Evolutionary conservation across 371 early-diverging fungal species (phyloP).

Genomic region (Funneliformis caledonium): DNA sequence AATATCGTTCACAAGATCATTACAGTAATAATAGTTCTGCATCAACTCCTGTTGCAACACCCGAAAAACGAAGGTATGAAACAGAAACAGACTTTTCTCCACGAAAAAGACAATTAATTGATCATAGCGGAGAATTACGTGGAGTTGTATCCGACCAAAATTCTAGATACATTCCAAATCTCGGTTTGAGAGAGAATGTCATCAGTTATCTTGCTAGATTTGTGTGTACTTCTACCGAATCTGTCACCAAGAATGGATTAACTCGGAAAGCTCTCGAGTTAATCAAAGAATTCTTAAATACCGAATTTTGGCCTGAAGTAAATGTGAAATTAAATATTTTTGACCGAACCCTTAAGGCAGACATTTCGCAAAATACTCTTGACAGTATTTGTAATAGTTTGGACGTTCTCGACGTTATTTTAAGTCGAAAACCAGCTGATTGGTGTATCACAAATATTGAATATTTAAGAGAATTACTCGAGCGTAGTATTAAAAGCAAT

Average conservation of each 20-base stretch:
- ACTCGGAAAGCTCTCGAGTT: slow-evolving; percentile 67
- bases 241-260: slow-evolving; percentile 56
- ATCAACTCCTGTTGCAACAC: slow-evolving; percentile 28
- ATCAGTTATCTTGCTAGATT: slow-evolving; percentile 76
- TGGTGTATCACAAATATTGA: slow-evolving; percentile 74
- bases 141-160: background rate
- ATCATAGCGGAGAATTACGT: slow-evolving; percentile 42
- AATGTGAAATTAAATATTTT: slow-evolving; percentile 49
- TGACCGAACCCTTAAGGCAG: slow-evolving; percentile 47
- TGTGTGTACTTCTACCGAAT: slow-evolving; percentile 66
- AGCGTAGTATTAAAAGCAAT: slow-evolving; percentile 70
- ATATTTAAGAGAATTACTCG: slow-evolving; percentile 69
- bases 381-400: slow-evolving; percentile 56
- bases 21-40: slow-evolving; percentile 42
- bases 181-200: slow-evolving; percentile 67
- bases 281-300: slow-evolving; percentile 62
- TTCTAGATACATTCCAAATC: slow-evolving; percentile 58
- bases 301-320: slow-evolving; percentile 55
- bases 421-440: slow-evolving; percentile 61
- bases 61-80: slow-evolving; percentile 39
- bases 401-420: slow-evolving; percentile 70
- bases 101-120: slow-evolving; percentile 47
- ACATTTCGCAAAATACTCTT: slow-evolving; percentile 46
- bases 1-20: slow-evolving; percentile 47
- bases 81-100: slow-evolving; percentile 40